Evolutionary conservation across 208 protist species (phyloP).

Genomic region (Leishmania amazonensis): DNA sequence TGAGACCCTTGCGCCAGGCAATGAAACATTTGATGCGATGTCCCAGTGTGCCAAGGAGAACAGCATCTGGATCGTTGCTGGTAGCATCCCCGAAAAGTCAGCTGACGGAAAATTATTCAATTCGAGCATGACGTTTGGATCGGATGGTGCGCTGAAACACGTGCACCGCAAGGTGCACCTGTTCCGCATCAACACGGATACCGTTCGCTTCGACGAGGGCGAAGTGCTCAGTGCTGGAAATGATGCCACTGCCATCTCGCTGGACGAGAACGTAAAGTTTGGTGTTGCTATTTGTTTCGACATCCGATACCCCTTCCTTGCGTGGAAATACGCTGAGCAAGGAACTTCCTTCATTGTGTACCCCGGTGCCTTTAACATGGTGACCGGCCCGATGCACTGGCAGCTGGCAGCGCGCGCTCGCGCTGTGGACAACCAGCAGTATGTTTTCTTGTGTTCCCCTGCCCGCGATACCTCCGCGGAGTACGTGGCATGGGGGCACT

Average conservation of each 20-base stretch:
- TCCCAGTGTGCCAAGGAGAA: conserved; percentile 65
- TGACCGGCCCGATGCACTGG: conserved; percentile 98
- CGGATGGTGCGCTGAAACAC: conserved; percentile 87
- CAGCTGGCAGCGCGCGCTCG: conserved; percentile 92
- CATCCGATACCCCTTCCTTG: conserved; percentile 96
- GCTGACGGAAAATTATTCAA: conserved; percentile 94
- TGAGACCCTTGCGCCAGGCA: conserved; percentile 76
- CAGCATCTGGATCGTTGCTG: conserved; percentile 88
- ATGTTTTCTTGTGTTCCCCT: conserved; percentile 94
- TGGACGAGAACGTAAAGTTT: conserved; percentile 74
- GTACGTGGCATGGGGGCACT: conserved; percentile 97
- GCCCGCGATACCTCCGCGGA: conserved; percentile 87
- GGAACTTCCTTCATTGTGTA: conserved; percentile 94
- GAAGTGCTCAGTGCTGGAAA: conserved; percentile 95
- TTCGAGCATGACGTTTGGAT: conserved; percentile 91
- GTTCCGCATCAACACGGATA: conserved; percentile 96
- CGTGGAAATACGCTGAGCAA: conserved; percentile 63
- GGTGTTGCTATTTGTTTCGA: conserved; percentile 99
- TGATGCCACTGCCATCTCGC: conserved; percentile 41
- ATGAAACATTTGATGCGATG: conserved; percentile 81
- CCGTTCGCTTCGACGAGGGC: conserved; percentile 95
- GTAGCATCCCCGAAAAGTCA: conserved; percentile 94
- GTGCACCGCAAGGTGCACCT: conserved; percentile 96
- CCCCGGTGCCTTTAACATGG: conserved; percentile 99
- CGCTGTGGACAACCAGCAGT: conserved; percentile 96